These are phyloP conservation scores for Crotalaria pallida DNA, from an alignment of 306 rosid genomes.

Conservation along the genomic window DNA sequence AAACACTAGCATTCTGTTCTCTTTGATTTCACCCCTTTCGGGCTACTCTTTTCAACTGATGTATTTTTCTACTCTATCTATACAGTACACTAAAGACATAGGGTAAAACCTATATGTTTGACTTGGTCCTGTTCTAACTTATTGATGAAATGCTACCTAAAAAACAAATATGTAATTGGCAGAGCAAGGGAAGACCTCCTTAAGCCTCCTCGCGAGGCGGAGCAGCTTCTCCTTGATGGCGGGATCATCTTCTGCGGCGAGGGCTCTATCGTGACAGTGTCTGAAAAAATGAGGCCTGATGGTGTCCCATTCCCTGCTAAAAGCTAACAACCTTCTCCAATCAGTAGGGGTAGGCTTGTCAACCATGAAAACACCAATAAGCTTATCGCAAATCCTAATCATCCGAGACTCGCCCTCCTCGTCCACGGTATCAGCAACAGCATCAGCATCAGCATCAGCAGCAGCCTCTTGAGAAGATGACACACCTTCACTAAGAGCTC, in stretches of 20 bases:
- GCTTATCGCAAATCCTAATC: slow-evolving; percentile 68
- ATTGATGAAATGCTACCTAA: no score
- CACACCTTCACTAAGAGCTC: slow-evolving; percentile 21
- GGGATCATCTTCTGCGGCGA: slow-evolving; percentile 42
- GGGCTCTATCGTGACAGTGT: slow-evolving; percentile 54
- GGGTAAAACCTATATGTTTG: no score
- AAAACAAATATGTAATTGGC: not conserved
- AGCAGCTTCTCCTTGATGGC: slow-evolving; percentile 69
- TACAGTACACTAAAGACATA: no score
- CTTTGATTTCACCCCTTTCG: no score
- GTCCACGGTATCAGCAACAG: not conserved
- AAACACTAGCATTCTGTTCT: no score
- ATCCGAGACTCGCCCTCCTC: slow-evolving; percentile 50
- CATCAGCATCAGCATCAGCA: not conserved
- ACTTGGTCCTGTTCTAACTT: no score
- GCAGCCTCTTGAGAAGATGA: slow-evolving; percentile 7
- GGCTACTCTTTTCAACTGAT: no score
- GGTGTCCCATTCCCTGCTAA: slow-evolving; percentile 70
- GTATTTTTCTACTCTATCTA: no score
- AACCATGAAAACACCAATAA: slow-evolving; percentile 83
- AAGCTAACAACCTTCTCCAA: slow-evolving; percentile 84
- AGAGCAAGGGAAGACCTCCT: slow-evolving; percentile 49
- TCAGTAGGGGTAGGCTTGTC: slow-evolving; percentile 83
- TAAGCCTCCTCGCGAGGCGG: slow-evolving; percentile 74
- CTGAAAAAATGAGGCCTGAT: slow-evolving; percentile 73